Base-by-base conservation (phyloP, 2,329 filamentous ascomycete species). In the Claviceps africana region DNA sequence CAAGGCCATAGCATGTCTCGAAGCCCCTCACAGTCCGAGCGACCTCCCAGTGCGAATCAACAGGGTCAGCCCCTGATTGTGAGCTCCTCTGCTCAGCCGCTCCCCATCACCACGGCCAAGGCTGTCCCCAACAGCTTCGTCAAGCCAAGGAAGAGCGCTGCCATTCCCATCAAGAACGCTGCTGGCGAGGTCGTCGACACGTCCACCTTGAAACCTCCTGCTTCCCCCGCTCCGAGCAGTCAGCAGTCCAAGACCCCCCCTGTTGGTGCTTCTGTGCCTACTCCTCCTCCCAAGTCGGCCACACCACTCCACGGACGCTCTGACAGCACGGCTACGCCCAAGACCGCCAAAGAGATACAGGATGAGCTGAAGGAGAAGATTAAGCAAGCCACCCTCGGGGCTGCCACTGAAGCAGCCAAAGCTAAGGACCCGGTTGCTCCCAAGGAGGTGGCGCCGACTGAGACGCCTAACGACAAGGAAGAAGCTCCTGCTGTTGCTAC, bases 331-430 rank as follows among this genome's bases (percentile, higher is more conserved):
- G 66, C 71, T 21, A 74, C 74, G 25, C 72, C 72, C 43, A 93
- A 93, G 76, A 85, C 85, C 1, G 79, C 81, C 37, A 85, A 91
- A 65, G 86, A 95, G 69, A 88, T 88, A 56, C 83, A 84, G 54
- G 81, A 87, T 58, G 88, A 95, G 69, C 86, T 90, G 62, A 85
- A 85, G 67, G 82, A 86, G 65, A 84, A 88, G 64, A 83, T 95
- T 63, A 81, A 83, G 63, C 78, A 79, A 50, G 80, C 81, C 52
- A 73, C 72, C 2, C 66, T 69, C 51, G 65, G 63, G 21, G 59
- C 64, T 28, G 58, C 62, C 19, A 58, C 53, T 28, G 59, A 59
- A 22, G 65, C 65, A 55, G 57, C 63, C 25, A 62, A 63, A 54
- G 57, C 61, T 25, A 62, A 54, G 53, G 47, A 56, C n/a, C 47